phyloP scores from a whole-genome alignment of 2,329 filamentous ascomycete species.

The Alternaria sp. region DNA sequence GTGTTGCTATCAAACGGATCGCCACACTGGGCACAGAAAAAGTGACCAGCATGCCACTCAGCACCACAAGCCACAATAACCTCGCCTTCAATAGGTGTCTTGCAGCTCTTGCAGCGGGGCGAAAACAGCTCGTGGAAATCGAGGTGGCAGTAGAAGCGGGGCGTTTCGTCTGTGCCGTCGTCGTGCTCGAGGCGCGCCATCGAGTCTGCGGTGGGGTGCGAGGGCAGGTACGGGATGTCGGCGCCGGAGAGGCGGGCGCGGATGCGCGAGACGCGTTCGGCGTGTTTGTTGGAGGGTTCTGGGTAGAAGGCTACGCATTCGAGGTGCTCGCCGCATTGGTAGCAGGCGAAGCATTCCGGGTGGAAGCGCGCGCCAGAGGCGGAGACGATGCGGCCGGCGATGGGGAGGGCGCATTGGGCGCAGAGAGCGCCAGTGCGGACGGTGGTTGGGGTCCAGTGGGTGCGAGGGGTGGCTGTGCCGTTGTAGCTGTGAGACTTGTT shows the following conservation, averaged over 20 bases:
- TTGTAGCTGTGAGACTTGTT: conserved; percentile 39
- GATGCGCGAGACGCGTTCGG: conserved; percentile 76
- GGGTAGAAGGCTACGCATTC: conserved; percentile 97
- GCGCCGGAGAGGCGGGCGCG: conserved; percentile 61
- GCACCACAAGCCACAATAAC: conserved; percentile 90
- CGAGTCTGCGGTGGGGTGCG: conserved; percentile 62
- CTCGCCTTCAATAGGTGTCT: conserved; percentile 93
- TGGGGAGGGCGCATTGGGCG: conserved; percentile 81
- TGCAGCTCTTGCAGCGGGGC: conserved; percentile 93
- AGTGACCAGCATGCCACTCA: conserved; percentile 98
- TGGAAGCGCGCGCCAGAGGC: conserved; percentile 86
- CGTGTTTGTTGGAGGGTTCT: conserved; percentile 76
- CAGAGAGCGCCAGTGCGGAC: conserved; percentile 73
- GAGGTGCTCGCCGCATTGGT: conserved; percentile 82
- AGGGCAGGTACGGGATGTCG: conserved; percentile 54
- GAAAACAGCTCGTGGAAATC: conserved; percentile 97
- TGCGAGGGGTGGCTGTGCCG: conserved; percentile 45
- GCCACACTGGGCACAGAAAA: conserved; percentile 98
- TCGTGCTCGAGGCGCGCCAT: conserved; percentile 60
- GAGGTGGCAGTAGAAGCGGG: conserved; percentile 96
- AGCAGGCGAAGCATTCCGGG: conserved; percentile 89
- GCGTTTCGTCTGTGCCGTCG: conserved; percentile 68
- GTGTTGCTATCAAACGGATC: conserved; percentile 71
- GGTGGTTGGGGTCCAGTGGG: conserved; percentile 54
- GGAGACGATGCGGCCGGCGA: conserved; percentile 88